phyloP scores from a whole-genome alignment of 495 filamentous ascomycete genomes.

The Hypoxylon subgilvum region DNA sequence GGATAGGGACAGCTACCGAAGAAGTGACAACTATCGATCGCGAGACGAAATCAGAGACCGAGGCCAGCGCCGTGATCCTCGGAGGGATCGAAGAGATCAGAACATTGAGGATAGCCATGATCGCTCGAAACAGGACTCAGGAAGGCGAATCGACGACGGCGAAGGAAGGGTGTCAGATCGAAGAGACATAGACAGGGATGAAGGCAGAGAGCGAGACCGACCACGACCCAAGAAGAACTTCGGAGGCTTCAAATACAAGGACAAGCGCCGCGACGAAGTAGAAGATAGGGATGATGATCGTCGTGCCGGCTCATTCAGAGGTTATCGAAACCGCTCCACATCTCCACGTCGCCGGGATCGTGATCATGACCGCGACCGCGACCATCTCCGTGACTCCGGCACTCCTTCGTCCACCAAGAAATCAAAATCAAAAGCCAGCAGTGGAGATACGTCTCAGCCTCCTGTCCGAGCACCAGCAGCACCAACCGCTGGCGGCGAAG shows the following conservation, averaged over 20 bases:
- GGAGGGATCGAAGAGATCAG: slow-evolving; percentile 21
- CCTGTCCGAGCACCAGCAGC: slow-evolving; percentile 40
- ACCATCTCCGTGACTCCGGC: slow-evolving; percentile 32
- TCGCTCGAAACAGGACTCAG: slow-evolving; percentile 8
- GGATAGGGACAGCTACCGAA: slow-evolving; percentile 27
- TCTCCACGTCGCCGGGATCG: slow-evolving; percentile 45
- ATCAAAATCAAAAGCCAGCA: slow-evolving; percentile 28
- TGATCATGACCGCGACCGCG: slow-evolving; percentile 36
- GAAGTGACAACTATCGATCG: slow-evolving; percentile 36
- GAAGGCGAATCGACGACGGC: slow-evolving; percentile 18
- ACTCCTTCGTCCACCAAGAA: slow-evolving; percentile 34
- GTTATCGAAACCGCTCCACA: slow-evolving; percentile 59
- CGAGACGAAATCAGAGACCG: slow-evolving; percentile 26
- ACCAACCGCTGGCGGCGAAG: slow-evolving; percentile 58
- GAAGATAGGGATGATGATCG: slow-evolving; percentile 54
- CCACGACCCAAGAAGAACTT: slow-evolving; percentile 49
- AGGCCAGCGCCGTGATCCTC: slow-evolving; percentile 16
- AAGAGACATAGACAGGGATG: slow-evolving; percentile 25
- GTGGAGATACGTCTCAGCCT: slow-evolving; percentile 38
- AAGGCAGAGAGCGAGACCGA: slow-evolving; percentile 26
- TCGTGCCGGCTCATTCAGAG: slow-evolving; percentile 52
- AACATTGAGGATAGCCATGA: slow-evolving; percentile 16
- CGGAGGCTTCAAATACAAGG: slow-evolving; percentile 71
- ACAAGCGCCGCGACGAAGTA: slow-evolving; percentile 61
- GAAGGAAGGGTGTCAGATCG: slow-evolving; percentile 23